Percentiles rank a stretch among this genome's conserved stretches.
These are phyloP conservation scores for Pneumocystis carinii DNA, from an alignment of 1,139 yeast species.

Conservation along the genomic window DNA sequence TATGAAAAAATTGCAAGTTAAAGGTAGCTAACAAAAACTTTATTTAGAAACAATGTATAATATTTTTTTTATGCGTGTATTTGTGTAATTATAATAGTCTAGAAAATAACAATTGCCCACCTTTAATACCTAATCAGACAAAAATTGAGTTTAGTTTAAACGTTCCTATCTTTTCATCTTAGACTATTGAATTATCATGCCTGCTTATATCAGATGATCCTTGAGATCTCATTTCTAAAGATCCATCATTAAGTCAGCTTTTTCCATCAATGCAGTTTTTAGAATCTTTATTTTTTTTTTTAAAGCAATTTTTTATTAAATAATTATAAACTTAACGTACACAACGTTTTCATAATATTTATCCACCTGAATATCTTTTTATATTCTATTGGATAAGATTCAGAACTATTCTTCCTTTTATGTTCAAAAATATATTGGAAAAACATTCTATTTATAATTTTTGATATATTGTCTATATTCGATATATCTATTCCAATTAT, in stretches of 20 bases:
- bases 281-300: slow-evolving; percentile 14
- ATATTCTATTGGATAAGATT: slow-evolving; percentile 35
- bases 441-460: slow-evolving; percentile 3
- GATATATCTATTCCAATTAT: slow-evolving; percentile 27
- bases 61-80: slow-evolving; percentile 13
- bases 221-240: slow-evolving; percentile 30
- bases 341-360: slow-evolving; percentile 21
- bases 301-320: not conserved
- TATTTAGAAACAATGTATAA: slow-evolving; percentile 13
- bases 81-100: slow-evolving; percentile 16
- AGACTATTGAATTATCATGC: not conserved
- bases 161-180: slow-evolving; percentile 2
- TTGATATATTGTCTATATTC: slow-evolving; percentile 10
- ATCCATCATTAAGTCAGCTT: slow-evolving; percentile 40
- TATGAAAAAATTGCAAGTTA: slow-evolving; percentile 29
- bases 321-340: slow-evolving; percentile 19
- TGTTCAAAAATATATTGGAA: slow-evolving; percentile 29
- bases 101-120: slow-evolving; percentile 5
- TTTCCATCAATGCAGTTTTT: slow-evolving; percentile 20
- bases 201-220: slow-evolving; percentile 13
- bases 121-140: not conserved
- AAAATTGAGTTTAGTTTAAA: slow-evolving; percentile 2
- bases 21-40: slow-evolving; percentile 12
- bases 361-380: slow-evolving; percentile 32
- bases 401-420: slow-evolving; percentile 31